phyloP scores from a whole-genome alignment of 768 basidiomycete genomes.

The Hydnomerulius pinastri region DNA sequence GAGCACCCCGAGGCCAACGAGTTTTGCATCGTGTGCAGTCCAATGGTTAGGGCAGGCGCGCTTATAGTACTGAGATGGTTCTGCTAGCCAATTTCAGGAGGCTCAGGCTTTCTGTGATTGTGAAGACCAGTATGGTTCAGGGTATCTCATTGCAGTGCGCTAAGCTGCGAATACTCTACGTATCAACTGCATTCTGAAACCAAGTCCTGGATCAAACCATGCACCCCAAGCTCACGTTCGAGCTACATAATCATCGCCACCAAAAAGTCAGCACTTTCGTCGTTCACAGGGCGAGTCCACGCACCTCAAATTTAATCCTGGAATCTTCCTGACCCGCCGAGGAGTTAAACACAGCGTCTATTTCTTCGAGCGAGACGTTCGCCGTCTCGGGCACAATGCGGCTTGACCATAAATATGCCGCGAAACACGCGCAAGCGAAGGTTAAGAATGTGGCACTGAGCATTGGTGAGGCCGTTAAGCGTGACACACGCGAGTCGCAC shows the following conservation, averaged over 20 bases:
- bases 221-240: slow-evolving; percentile 56
- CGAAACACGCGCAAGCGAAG: slow-evolving; percentile 64
- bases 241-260: slow-evolving; percentile 40
- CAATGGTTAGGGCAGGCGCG: too few species aligned
- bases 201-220: slow-evolving; percentile 44
- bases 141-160: too few species aligned
- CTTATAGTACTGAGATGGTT: too few species aligned
- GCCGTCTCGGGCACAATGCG: slow-evolving; percentile 76
- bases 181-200: too few species aligned
- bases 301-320: slow-evolving; percentile 54
- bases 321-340: slow-evolving; percentile 58
- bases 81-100: too few species aligned
- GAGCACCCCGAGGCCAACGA: too few species aligned
- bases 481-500: background rate
- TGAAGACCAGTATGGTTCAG: too few species aligned
- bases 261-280: background rate
- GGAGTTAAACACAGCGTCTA: slow-evolving; percentile 67
- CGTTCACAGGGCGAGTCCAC: slow-evolving; percentile 1
- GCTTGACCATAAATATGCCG: slow-evolving; percentile 73
- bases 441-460: slow-evolving; percentile 66
- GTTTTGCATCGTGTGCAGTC: too few species aligned
- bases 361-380: slow-evolving; percentile 73
- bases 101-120: too few species aligned
- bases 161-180: too few species aligned
- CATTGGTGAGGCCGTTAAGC: background rate